These are phyloP conservation scores for Colletotrichum phormii DNA, from an alignment of 2,329 filamentous ascomycete genomes.

Conservation along the genomic window DNA sequence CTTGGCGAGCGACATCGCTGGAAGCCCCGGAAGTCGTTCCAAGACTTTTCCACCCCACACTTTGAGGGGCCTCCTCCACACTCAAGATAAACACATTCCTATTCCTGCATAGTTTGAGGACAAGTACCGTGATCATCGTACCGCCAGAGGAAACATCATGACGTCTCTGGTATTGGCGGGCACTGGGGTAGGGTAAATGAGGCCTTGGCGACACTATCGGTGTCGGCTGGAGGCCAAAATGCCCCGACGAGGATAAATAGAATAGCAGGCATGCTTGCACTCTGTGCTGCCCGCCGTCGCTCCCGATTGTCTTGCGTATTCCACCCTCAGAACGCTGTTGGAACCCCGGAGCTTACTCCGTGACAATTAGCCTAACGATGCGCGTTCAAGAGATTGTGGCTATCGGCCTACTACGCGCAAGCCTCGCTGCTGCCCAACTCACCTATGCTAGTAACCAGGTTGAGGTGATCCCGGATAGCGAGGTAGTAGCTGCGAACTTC, in stretches of 20 bases:
- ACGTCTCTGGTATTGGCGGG: background rate
- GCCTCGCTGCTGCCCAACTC: constrained; percentile 38
- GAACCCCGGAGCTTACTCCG: background rate
- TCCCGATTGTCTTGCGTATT: background rate
- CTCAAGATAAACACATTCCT: constrained; percentile 24
- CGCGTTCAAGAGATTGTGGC: constrained; percentile 6
- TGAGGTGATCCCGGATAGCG: constrained; percentile 38
- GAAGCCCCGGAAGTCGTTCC: background rate
- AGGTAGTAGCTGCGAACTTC: constrained; percentile 39
- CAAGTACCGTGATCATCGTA: constrained; percentile 4
- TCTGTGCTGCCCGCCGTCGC: background rate
- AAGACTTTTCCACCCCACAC: constrained; percentile 17
- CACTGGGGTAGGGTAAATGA: background rate
- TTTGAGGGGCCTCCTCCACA: constrained; percentile 27
- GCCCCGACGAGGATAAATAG: background rate
- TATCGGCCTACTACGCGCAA: constrained; percentile 37
- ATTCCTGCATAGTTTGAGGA: constrained; percentile 20
- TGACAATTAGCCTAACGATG: constrained; percentile 1
- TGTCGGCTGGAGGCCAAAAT: background rate
- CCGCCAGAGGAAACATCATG: background rate
- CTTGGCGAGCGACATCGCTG: constrained; percentile 25
- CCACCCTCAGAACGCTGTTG: background rate
- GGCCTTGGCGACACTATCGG: constrained; percentile 12
- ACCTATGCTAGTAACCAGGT: constrained; percentile 44
- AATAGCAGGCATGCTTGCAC: background rate